Conservation (phyloP, 345 rosid genomes). For the Brassica carinata region DNA sequence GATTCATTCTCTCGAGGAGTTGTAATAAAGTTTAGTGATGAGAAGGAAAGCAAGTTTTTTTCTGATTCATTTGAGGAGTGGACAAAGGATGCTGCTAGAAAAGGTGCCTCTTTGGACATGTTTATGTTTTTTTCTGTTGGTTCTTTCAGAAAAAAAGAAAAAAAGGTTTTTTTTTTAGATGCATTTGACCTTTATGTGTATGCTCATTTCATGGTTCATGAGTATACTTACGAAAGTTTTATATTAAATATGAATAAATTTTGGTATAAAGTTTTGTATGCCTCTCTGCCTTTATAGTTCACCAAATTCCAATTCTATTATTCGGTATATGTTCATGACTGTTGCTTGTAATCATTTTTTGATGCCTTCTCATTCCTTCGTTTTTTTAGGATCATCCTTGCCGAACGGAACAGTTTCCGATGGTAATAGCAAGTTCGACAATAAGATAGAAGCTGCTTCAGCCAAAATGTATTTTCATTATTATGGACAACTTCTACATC, state of each 20-base stretch:
- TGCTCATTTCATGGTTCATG: background rate
- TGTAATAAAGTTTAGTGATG: conserved; percentile 63
- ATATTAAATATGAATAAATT: background rate
- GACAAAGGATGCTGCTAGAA: conserved; percentile 52
- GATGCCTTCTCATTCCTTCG: conserved; percentile 3
- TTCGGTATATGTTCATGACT: background rate
- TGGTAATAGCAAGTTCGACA: conserved; percentile 75
- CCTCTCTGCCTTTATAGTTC: background rate
- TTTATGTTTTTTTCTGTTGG: conserved; percentile 15
- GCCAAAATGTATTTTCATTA: conserved; percentile 98
- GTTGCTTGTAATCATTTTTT: conserved; percentile 16
- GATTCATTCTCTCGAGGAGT: conserved; percentile 63
- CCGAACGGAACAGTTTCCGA: conserved; percentile 55
- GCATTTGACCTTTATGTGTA: background rate
- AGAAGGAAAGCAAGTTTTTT: conserved; percentile 71
- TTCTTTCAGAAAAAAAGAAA: background rate
- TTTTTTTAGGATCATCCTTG: conserved; percentile 46
- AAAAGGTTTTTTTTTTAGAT: background rate
- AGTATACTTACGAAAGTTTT: background rate
- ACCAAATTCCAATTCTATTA: background rate
- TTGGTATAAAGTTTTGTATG: background rate
- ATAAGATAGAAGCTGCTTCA: conserved; percentile 83
- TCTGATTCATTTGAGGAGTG: conserved; percentile 70
- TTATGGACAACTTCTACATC: conserved; percentile 90
- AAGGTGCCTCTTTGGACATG: conserved; percentile 56